phyloP scores from a whole-genome alignment of 306 rosid genomes.

The Cicer bijugum region DNA sequence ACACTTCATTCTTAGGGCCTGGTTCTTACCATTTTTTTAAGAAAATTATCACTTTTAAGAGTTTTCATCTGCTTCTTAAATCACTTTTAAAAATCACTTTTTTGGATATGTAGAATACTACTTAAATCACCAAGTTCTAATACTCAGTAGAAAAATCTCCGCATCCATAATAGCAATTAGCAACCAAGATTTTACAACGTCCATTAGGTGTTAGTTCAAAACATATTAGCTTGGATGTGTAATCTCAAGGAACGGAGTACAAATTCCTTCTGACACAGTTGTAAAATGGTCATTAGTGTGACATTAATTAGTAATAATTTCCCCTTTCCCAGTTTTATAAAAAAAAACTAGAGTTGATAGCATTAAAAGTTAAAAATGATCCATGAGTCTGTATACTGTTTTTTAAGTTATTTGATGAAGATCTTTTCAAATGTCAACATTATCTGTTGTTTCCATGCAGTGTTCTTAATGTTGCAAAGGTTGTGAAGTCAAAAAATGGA shows the following conservation, averaged over 20 bases:
- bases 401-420: conserved; percentile 34
- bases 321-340: too few relatives aligned
- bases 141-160: neutral
- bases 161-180: neutral
- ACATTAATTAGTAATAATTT: too few relatives aligned
- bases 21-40: neutral
- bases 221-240: too few relatives aligned
- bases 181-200: too few relatives aligned
- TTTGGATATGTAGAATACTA: neutral
- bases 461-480: conserved; percentile 71
- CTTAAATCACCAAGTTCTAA: neutral
- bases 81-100: neutral
- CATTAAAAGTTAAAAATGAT: neutral
- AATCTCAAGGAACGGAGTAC: too few relatives aligned
- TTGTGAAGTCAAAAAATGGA: conserved; percentile 80
- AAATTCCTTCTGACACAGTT: too few relatives aligned
- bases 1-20: neutral
- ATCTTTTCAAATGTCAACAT: conserved; percentile 35
- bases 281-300: too few relatives aligned
- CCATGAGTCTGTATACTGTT: neutral
- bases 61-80: too few relatives aligned
- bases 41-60: too few relatives aligned
- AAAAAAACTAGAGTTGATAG: neutral
- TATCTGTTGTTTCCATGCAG: conserved; percentile 59
- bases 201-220: too few relatives aligned